phyloP scores from a whole-genome alignment of 768 basidiomycete genomes.

The Amanita pallidorosea region DNA sequence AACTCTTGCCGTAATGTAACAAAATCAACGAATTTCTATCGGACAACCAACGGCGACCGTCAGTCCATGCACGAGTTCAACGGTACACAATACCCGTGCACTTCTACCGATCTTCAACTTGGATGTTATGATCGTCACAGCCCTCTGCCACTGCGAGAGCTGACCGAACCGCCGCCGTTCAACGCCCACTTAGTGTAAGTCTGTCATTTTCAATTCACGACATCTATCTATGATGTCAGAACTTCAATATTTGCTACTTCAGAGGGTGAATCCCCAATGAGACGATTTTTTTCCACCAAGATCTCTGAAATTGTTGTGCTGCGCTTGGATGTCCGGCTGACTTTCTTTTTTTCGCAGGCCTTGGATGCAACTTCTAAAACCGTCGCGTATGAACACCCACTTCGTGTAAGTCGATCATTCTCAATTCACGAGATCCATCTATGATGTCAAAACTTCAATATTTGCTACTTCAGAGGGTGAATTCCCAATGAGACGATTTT shows the following conservation, averaged over 20 bases:
- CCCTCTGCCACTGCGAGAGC: too few species aligned
- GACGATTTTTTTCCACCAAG: constrained; percentile 66
- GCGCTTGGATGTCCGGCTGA: neutral
- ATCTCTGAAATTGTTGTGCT: constrained; percentile 44
- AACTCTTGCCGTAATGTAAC: too few species aligned
- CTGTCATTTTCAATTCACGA: neutral
- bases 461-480: constrained; percentile 87
- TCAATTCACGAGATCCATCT: neutral
- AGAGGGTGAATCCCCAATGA: constrained; percentile 61
- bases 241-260: constrained; percentile 81
- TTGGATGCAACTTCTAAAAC: too few species aligned
- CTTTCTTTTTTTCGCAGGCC: too few species aligned
- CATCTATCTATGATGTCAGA: constrained; percentile 22
- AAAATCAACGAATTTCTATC: too few species aligned
- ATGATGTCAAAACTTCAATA: constrained; percentile 41
- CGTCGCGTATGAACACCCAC: too few species aligned
- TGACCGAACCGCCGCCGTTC: too few species aligned
- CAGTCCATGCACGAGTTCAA: too few species aligned
- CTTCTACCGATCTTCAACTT: too few species aligned
- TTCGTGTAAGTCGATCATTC: neutral
- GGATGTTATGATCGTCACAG: too few species aligned
- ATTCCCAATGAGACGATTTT: constrained; percentile 58
- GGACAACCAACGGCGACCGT: too few species aligned
- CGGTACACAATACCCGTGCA: too few species aligned
- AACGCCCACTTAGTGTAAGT: neutral